Evolutionary conservation across 2,329 filamentous ascomycete species (phyloP), one percentile per base, ranked within the genome.

Genomic region (Neonectria magnoliae): DNA sequence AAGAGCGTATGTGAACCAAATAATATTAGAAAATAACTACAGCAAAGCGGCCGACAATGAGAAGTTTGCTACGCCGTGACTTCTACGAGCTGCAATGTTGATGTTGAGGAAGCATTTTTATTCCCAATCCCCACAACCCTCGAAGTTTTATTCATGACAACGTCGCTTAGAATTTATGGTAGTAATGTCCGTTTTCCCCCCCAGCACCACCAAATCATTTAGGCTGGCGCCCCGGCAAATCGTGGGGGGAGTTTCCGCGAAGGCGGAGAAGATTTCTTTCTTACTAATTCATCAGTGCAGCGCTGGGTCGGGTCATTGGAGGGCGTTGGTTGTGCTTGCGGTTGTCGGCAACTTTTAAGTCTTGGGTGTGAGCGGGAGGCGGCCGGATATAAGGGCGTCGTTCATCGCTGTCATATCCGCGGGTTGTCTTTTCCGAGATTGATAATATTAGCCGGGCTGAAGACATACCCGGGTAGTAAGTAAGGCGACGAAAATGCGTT

Each of bases 61-160:
- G 13, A 50, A 18, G 25, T 48, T 18, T 10, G 20, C 22, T 55
- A 31, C 22, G 38, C 18, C 41, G 48, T 4, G 47, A 18, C 8
- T 18, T 18, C n/a, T 8, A 11, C 10, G 8, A 33, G 18, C 51
- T 14, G 29, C 42, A 45, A 27, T 54, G 52, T 48, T 11, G 42
- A 48, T 55, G 20, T 18, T 27, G 33, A 48, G 45, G 42, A 54
- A 47, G 33, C 41, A 31, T 48, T 38, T 18, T 27, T 18, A 54
- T 13, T 16, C 33, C 25, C 53, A 48, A 48, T 51, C 57, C 47
- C 57, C 50, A 60, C 42, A 27, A 38, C 50, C 57, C 57, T 42
- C 57, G 57, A 60, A 48, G 27, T 60, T 55, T 60, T 53, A 31
- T 41, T 41, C 25, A 50, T 41, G 20, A 42, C 50, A n/a, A 41